These are phyloP conservation scores for Tolypocladium cylindrosporum DNA, from an alignment of 2,329 filamentous ascomycete species.

Conservation along the genomic window DNA sequence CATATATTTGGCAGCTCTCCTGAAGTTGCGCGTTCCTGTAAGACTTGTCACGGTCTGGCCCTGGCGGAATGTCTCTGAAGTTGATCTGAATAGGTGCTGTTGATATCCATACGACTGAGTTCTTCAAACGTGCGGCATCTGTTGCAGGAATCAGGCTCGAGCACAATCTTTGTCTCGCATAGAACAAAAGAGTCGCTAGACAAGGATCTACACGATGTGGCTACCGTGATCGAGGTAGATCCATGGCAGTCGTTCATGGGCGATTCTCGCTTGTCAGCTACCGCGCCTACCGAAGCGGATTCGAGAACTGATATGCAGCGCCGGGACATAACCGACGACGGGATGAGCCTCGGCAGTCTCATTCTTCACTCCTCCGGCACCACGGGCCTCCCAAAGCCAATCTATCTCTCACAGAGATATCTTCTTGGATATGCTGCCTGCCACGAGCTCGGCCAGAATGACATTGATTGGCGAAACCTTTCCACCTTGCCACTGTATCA, in stretches of 20 bases:
- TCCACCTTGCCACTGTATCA: slow-evolving; percentile 23
- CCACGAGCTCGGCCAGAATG: slow-evolving; percentile 11
- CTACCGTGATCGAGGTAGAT: too few species aligned
- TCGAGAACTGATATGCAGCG: too few species aligned
- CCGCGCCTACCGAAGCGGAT: too few species aligned
- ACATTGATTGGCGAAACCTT: slow-evolving; percentile 12
- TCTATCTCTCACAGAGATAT: slow-evolving; percentile 17
- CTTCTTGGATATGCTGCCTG: slow-evolving; percentile 17
- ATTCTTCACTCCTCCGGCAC: slow-evolving; percentile 24
- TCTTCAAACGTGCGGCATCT: slow-evolving; percentile 8
- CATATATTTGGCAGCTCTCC: slow-evolving; percentile 11
- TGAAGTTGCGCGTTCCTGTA: slow-evolving; percentile 9
- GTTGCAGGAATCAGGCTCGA: slow-evolving; percentile 5
- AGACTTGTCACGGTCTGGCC: background rate
- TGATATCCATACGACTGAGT: slow-evolving; percentile 13
- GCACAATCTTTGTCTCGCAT: slow-evolving; percentile 6
- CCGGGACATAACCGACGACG: too few species aligned
- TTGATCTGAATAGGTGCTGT: slow-evolving; percentile 4
- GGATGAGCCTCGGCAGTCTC: slow-evolving; percentile 10
- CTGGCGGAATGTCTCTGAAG: background rate
- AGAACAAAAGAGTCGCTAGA: background rate
- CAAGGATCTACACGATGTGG: too few species aligned
- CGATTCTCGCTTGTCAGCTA: background rate
- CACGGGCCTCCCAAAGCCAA: slow-evolving; percentile 22
- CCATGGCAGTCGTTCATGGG: background rate